Evolutionary conservation across 23 red algal species (phyloP).

Genomic region (Gracilaria gracilis): DNA sequence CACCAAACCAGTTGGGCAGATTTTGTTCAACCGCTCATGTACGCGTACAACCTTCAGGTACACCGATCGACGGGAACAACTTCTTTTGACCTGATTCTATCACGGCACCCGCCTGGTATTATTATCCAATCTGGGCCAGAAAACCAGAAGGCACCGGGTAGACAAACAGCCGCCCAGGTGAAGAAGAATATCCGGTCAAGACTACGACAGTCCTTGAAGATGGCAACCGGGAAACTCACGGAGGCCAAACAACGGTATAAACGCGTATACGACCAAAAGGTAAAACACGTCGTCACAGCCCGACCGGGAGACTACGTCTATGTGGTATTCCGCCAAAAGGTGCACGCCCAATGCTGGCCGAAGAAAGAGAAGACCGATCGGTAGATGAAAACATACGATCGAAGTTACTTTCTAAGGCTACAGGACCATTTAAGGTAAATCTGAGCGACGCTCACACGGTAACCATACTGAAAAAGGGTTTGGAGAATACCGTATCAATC

Average conservation of each 20-base stretch:
- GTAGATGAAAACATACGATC: neutral
- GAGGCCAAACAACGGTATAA: neutral
- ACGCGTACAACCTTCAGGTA: conserved; percentile 49
- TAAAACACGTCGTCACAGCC: neutral
- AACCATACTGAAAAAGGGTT: neutral
- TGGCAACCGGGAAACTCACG: neutral
- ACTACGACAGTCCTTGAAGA: neutral
- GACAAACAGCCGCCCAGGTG: neutral
- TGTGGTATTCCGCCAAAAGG: neutral
- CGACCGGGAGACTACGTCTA: neutral
- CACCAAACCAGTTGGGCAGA: conserved; percentile 30
- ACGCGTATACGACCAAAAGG: neutral
- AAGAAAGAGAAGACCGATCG: neutral
- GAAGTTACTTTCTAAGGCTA: neutral
- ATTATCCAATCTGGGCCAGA: neutral
- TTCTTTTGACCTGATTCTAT: conserved; percentile 9
- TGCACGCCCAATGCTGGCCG: neutral
- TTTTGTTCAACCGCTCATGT: neutral
- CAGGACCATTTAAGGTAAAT: neutral
- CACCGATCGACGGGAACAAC: conserved; percentile 4
- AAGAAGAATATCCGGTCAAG: neutral
- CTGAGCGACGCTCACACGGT: neutral
- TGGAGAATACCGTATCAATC: neutral
- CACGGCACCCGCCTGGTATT: neutral
- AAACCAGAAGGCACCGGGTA: no score